Percentiles rank a stretch among this genome's conserved stretches.
Conservation (phyloP, 257 asterid genomes). For the Plantago ovata region DNA sequence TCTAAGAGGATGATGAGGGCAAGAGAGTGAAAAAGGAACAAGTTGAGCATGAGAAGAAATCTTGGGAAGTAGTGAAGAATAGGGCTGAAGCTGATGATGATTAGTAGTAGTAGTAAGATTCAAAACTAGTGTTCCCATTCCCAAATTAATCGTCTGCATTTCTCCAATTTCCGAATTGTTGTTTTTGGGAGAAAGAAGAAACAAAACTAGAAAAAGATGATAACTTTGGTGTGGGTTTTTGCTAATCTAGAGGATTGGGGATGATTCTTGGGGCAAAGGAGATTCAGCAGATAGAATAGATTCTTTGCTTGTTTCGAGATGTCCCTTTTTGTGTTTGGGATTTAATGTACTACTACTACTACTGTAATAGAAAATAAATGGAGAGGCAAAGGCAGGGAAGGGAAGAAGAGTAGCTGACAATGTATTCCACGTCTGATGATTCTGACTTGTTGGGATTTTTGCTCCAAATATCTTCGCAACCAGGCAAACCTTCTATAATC, state of each 20-base stretch:
- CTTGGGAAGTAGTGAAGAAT: constrained; percentile 25
- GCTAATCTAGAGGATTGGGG: not conserved
- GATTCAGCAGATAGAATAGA: too few species aligned
- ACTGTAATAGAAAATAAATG: too few species aligned
- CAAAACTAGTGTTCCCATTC: constrained; percentile 17
- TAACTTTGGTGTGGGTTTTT: constrained; percentile 20
- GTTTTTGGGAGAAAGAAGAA: constrained; percentile 19
- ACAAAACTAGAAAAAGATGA: not conserved
- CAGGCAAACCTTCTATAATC: too few species aligned
- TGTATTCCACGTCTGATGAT: too few species aligned
- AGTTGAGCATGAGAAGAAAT: constrained; percentile 25
- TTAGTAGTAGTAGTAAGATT: constrained; percentile 28
- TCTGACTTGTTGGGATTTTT: constrained; percentile 4
- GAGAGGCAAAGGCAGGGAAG: too few species aligned
- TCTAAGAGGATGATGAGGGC: constrained; percentile 20
- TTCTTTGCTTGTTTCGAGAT: too few species aligned
- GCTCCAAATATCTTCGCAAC: too few species aligned
- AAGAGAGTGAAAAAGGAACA: constrained; percentile 23
- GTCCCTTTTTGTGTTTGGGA: too few species aligned
- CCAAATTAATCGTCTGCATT: constrained; percentile 35
- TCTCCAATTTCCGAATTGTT: constrained; percentile 9
- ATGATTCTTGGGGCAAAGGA: too few species aligned
- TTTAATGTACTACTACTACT: too few species aligned
- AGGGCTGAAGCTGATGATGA: constrained; percentile 23
- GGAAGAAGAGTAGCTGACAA: too few species aligned